These are phyloP conservation scores for Physcomitrium patens DNA, from an alignment of 225 moss, liverwort and hornwort species.

Conservation along the genomic window DNA sequence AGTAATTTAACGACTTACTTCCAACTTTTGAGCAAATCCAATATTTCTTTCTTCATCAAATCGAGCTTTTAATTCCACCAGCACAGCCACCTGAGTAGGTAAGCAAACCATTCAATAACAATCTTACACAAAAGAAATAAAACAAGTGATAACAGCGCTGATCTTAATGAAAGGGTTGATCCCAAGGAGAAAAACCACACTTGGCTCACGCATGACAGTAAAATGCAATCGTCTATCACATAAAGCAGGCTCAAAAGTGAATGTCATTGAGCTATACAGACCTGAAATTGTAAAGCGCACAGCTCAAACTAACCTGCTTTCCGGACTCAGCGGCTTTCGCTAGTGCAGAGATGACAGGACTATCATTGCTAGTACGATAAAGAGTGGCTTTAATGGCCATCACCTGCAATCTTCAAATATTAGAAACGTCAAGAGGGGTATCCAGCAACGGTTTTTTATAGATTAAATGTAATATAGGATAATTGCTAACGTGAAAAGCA, in stretches of 20 bases:
- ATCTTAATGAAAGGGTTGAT: no score
- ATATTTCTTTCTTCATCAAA: slow-evolving; percentile 74
- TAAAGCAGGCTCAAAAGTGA: background rate
- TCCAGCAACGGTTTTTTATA: background rate
- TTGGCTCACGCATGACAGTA: background rate
- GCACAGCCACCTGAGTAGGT: slow-evolving; percentile 58
- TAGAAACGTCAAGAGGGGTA: background rate
- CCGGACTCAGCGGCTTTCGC: slow-evolving; percentile 64
- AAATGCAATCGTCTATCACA: background rate
- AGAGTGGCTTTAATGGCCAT: slow-evolving; percentile 66
- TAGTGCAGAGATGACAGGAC: slow-evolving; percentile 59
- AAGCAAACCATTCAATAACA: background rate
- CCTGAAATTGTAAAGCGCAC: slow-evolving; percentile 10
- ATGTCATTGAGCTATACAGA: background rate
- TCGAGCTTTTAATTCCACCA: slow-evolving; percentile 68
- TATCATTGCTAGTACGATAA: slow-evolving; percentile 65
- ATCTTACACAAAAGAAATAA: no score
- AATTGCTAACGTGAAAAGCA: background rate
- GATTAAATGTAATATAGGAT: no score
- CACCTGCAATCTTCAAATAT: slow-evolving; percentile 37
- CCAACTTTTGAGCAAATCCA: slow-evolving; percentile 69
- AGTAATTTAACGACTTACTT: slow-evolving; percentile 37
- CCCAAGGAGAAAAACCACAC: background rate
- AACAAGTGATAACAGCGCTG: background rate
- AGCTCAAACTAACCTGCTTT: slow-evolving; percentile 53